Evolutionary conservation across 805 yeast species (phyloP).

Genomic region (Candida sphagnicola): DNA sequence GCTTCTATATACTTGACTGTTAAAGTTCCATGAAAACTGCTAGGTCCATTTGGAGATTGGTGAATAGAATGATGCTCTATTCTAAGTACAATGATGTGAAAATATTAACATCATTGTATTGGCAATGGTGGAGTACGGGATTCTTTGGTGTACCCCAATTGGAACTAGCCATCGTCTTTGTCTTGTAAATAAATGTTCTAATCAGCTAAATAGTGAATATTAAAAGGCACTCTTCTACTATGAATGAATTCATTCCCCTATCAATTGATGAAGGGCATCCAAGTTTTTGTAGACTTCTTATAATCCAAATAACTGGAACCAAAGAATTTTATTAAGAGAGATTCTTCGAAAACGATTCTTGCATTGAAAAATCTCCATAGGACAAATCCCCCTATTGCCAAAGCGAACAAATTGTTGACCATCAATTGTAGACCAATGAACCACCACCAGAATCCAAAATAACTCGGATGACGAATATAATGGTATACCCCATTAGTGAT

Average conservation of each 20-base stretch:
- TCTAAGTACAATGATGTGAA: too few species aligned
- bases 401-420: slow-evolving; percentile 61
- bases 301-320: slow-evolving; percentile 62
- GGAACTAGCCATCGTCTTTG: too few species aligned
- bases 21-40: too few species aligned
- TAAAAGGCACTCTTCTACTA: too few species aligned
- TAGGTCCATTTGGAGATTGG: too few species aligned
- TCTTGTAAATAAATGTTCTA: too few species aligned
- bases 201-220: too few species aligned
- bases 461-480: slow-evolving; percentile 79
- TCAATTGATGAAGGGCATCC: slow-evolving; percentile 46
- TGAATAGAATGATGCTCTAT: neutral
- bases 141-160: too few species aligned
- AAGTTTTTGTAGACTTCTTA: slow-evolving; percentile 43
- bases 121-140: too few species aligned
- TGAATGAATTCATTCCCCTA: too few species aligned
- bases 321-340: slow-evolving; percentile 60
- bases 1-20: too few species aligned
- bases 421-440: slow-evolving; percentile 79
- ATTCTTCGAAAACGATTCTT: slow-evolving; percentile 74
- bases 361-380: slow-evolving; percentile 65
- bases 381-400: slow-evolving; percentile 48
- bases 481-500: slow-evolving; percentile 74
- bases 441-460: slow-evolving; percentile 92
- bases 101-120: too few species aligned